These are phyloP conservation scores for Phytophthora quininea DNA, from an alignment of 352 stramenopile species.

Conservation along the genomic window DNA sequence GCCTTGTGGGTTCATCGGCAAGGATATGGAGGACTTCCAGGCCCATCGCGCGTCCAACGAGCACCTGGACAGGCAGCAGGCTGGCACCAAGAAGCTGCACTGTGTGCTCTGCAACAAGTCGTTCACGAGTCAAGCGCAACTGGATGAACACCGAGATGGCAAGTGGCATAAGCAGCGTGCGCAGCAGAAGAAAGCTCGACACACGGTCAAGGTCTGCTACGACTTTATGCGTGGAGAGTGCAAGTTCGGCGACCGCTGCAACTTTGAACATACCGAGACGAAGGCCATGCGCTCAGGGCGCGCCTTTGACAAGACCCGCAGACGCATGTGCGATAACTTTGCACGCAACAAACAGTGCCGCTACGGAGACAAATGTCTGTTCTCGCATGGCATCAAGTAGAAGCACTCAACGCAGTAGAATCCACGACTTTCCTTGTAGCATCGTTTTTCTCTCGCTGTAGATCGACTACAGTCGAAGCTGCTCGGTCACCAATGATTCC, in stretches of 20 bases:
- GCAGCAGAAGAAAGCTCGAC: conserved; percentile 68
- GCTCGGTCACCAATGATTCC: conserved; percentile 41
- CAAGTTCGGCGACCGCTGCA: conserved; percentile 66
- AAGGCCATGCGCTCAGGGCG: conserved; percentile 65
- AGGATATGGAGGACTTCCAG: conserved; percentile 69
- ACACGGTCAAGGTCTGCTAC: conserved; percentile 81
- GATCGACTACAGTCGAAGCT: conserved; percentile 31
- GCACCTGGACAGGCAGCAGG: conserved; percentile 49
- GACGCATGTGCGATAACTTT: conserved; percentile 64
- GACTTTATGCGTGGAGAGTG: conserved; percentile 84
- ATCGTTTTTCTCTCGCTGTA: conserved; percentile 4
- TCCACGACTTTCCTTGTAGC: conserved; percentile 3
- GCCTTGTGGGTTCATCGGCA: conserved; percentile 78
- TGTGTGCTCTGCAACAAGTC: conserved; percentile 78
- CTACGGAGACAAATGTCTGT: conserved; percentile 81
- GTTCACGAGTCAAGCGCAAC: conserved; percentile 77
- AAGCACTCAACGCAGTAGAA: conserved; percentile 23
- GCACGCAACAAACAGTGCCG: conserved; percentile 48
- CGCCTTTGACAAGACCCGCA: conserved; percentile 59
- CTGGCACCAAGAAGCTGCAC: conserved; percentile 36
- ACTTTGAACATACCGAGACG: conserved; percentile 74
- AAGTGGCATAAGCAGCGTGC: conserved; percentile 87
- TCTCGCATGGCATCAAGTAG: conserved; percentile 50
- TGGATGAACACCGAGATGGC: conserved; percentile 76
- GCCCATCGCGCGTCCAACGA: conserved; percentile 53